Base-by-base conservation (phyloP, 495 filamentous ascomycete species). In the Letharia columbiana region DNA sequence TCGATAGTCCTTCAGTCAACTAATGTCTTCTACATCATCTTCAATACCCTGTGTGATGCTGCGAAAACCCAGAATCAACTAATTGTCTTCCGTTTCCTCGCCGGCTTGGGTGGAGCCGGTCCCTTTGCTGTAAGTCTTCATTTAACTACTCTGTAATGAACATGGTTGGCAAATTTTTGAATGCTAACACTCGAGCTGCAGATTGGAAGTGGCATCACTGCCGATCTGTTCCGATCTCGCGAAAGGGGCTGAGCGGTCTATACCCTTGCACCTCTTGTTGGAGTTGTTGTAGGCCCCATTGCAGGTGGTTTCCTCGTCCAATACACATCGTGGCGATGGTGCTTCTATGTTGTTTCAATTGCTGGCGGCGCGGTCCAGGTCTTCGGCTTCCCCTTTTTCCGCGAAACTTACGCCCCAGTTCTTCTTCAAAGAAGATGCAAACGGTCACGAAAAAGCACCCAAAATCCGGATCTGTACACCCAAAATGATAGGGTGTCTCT, bases 211-310 rank as follows among this genome's bases (percentile, higher is more conserved):
- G 62, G 62, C 4, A 57, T 67, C 35, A 33, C 33, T 17, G 57
- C 47, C 47, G 65, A 67, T 41, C n/a, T 64, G 9, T 67, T 35
- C 41, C 60, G 58, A 35, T 42, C 66, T 20, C 44, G 67, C 13
- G 64, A 66, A 61, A 41, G 58, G 13, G 85, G 85, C 3, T 79
- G 76, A 61, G 83, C 74, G 39, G 74, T 86, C 13, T 83, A 83
- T 71, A 75, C 71, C 39, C 71, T 87, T 3, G 72, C 74, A 3
- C 86, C 85, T 59, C 69, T 84, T 60, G 68, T 89, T 60, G 80
- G 84, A 35, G 76, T 23, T 73, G 42, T 44, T 15, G 20, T 81
- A 2, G 79, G 75, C 2, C 80, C 80, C 0, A 71, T 81, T 0
- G 71, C 81, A 49, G 78, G 77, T 15, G 75, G 74, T 12, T 81